Conservation (phyloP, 2,329 filamentous ascomycete genomes). For the Fusarium kyushuense region DNA sequence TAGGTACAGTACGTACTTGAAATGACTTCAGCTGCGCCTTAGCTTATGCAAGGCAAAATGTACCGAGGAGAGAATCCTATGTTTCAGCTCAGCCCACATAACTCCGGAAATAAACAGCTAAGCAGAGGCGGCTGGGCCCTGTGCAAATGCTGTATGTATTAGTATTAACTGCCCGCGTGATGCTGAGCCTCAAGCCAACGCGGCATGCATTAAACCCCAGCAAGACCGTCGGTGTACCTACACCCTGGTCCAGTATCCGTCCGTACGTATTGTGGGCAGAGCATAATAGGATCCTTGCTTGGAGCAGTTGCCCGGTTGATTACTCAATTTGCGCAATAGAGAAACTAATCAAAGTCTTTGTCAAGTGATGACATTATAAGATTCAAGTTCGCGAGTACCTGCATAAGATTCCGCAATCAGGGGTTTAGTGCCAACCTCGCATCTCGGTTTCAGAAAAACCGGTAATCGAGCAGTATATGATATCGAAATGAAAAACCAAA, state of each 20-base stretch:
- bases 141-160: background rate
- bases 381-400: constrained; percentile 27
- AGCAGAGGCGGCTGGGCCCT: background rate
- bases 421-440: constrained; percentile 11
- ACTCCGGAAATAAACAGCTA: constrained; percentile 26
- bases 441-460: constrained; percentile 17
- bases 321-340: background rate
- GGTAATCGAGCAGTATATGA: constrained; percentile 10
- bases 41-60: constrained; percentile 21
- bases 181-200: constrained; percentile 29
- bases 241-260: constrained; percentile 2
- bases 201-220: constrained; percentile 9
- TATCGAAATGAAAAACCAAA: constrained; percentile 2
- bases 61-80: background rate
- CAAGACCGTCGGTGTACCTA: constrained; percentile 3
- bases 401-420: constrained; percentile 29
- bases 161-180: background rate
- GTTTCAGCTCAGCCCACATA: constrained; percentile 20
- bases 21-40: constrained; percentile 15
- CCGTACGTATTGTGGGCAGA: constrained; percentile 2
- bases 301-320: background rate
- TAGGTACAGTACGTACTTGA: background rate
- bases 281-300: background rate
- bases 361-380: background rate
- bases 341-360: background rate